Evolutionary conservation across 225 moss, liverwort and hornwort species (phyloP), one percentile per base, ranked within the genome.

Genomic region (Rhytidiadelphus loreus): DNA sequence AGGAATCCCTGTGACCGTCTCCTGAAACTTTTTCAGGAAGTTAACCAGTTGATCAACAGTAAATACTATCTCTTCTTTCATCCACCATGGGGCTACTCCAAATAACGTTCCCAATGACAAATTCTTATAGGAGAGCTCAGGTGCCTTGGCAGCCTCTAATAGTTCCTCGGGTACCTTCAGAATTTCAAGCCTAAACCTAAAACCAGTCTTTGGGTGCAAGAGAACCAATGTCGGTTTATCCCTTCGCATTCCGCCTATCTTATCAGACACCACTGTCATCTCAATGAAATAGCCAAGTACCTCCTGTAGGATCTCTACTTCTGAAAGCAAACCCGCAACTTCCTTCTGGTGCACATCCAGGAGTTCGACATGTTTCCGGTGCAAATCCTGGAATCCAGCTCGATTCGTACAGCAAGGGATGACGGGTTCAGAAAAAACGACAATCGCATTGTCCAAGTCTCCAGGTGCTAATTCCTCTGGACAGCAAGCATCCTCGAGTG

Each of bases 41-140:
- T 91, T 91, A 44, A 87, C 92, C 55, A 94, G 81, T 64, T 94
- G 90, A 89, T 90, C 86, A 62, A 91, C 76, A 70, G 89, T 64
- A 77, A 92, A 88, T 81, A 87, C 89, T 22, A 94, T 89, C 33
- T 94, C 94, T 84, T 91, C 94, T 87, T 90, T 93, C 94, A 94
- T 94, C 94, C 94, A 94, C 92, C 91, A 90, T 15, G 94, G 92
- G 13, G 91, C 94, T 78, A 94, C 90, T 69, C 89, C 89, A 71
- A 86, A 72, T 39, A 94, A 75, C 23, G 94, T 89, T 86, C 94
- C 94, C 74, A 94, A 82, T 30, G 91, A 91, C 78, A 94, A 81
- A 82, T 90, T 91, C 86, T 73, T 85, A 28, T 94, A 94, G 33
- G 80, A 86, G 79, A 94, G 73, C 66, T 89, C 89, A 39, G 82